Evolutionary conservation across 257 asterid genomes (phyloP).

Genomic region (Solanum paucissectum): DNA sequence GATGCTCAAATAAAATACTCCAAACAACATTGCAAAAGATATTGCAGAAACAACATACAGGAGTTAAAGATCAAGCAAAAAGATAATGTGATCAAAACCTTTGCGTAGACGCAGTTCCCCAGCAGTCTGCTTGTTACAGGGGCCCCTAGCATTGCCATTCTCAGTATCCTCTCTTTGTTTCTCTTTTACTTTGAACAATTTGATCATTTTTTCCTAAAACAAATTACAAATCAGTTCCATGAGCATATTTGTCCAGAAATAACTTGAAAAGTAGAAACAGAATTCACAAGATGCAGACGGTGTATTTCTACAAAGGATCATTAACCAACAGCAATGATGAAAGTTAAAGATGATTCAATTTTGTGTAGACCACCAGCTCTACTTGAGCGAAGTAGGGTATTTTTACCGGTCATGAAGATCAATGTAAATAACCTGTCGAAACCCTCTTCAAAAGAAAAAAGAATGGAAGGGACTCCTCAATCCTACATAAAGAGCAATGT

Average conservation of each 20-base stretch:
- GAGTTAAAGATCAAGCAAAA: background rate
- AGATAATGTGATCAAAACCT: conserved; percentile 8
- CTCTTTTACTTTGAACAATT: conserved; percentile 24
- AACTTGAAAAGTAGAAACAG: background rate
- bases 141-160: conserved; percentile 8
- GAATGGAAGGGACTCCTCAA: background rate
- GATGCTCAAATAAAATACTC: background rate
- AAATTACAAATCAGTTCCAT: background rate
- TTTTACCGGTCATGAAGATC: background rate
- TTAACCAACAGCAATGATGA: background rate
- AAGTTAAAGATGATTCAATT: background rate
- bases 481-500: background rate
- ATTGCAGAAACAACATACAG: background rate
- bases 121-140: conserved; percentile 13
- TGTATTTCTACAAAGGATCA: background rate
- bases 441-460: background rate
- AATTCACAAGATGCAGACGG: background rate
- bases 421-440: background rate
- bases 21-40: background rate
- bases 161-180: conserved; percentile 16
- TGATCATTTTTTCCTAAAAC: conserved; percentile 22
- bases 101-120: conserved; percentile 23
- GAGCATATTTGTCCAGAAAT: background rate
- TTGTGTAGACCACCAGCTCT: background rate
- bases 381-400: background rate